phyloP scores from a whole-genome alignment of 2,329 filamentous ascomycete species.

The Cladosporium sp. region DNA sequence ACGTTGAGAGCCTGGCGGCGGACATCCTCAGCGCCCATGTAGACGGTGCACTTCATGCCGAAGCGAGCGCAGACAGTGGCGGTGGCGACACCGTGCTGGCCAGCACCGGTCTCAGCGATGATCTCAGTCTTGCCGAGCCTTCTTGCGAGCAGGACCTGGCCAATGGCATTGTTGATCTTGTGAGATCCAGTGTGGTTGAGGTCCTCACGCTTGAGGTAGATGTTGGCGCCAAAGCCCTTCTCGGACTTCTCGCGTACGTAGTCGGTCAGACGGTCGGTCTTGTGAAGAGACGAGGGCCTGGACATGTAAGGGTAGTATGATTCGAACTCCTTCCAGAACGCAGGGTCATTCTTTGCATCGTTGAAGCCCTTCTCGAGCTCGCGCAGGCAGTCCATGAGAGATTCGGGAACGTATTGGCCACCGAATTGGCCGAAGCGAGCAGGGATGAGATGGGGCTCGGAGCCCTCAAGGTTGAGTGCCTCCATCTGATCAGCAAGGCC shows the following conservation, averaged over 20 bases:
- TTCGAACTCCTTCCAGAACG: slow-evolving; percentile 95
- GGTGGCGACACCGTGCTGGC: slow-evolving; percentile 95
- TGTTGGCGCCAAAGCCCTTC: slow-evolving; percentile 78
- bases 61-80: slow-evolving; percentile 98
- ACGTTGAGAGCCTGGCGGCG: slow-evolving; percentile 94
- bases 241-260: slow-evolving; percentile 23
- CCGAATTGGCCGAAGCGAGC: slow-evolving; percentile 93
- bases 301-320: slow-evolving; percentile 98
- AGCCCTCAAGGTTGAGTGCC: slow-evolving; percentile 65
- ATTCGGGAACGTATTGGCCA: slow-evolving; percentile 95
- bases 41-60: slow-evolving; percentile 95
- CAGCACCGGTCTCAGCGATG: slow-evolving; percentile 95
- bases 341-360: slow-evolving; percentile 75
- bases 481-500: slow-evolving; percentile 80
- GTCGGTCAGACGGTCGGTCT: slow-evolving; percentile 82
- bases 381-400: slow-evolving; percentile 91
- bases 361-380: slow-evolving; percentile 91
- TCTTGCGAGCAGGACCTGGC: slow-evolving; percentile 81
- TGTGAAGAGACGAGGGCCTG: slow-evolving; percentile 83
- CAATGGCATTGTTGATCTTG: slow-evolving; percentile 99
- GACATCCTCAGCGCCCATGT: slow-evolving; percentile 98
- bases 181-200: slow-evolving; percentile 96
- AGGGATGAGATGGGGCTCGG: slow-evolving; percentile 58
- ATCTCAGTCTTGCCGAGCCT: slow-evolving; percentile 92
- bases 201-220: slow-evolving; percentile 97